Conservation (phyloP, 2,329 filamentous ascomycete genomes). For the Dothideomycetes sp. region DNA sequence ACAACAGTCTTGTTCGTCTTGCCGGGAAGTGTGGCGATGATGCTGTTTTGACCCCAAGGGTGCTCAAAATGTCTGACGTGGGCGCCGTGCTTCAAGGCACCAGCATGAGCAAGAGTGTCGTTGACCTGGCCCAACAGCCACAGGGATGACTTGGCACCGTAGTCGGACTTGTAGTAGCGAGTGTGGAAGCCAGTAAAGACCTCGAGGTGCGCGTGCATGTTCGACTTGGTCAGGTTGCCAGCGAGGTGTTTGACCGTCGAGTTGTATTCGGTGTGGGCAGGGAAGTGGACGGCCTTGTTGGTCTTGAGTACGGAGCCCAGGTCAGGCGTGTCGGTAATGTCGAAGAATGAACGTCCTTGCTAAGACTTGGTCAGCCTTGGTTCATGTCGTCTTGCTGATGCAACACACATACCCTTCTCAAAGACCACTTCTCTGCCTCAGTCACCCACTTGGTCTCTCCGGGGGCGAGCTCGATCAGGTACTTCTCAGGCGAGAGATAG, state of each 20-base stretch:
- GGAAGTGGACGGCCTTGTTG: constrained; percentile 48
- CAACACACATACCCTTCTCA: constrained; percentile 58
- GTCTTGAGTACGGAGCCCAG: constrained; percentile 41
- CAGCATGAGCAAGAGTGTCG: constrained; percentile 59
- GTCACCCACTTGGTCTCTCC: constrained; percentile 80
- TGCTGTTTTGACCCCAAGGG: constrained; percentile 78
- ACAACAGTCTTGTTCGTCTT: constrained; percentile 75
- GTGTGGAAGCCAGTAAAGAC: constrained; percentile 72
- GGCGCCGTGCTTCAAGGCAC: constrained; percentile 57
- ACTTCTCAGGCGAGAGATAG: constrained; percentile 41
- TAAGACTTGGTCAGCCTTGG: neutral
- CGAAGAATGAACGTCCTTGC: constrained; percentile 85
- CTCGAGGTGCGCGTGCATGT: constrained; percentile 70
- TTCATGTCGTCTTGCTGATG: neutral
- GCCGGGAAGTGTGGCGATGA: constrained; percentile 87
- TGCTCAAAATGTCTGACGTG: constrained; percentile 68
- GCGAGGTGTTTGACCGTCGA: constrained; percentile 59
- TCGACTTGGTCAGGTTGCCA: constrained; percentile 59
- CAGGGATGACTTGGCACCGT: constrained; percentile 72
- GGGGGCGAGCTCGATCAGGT: constrained; percentile 74
- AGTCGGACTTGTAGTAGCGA: constrained; percentile 70
- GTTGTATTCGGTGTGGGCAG: constrained; percentile 55
- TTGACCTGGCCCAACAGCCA: constrained; percentile 76
- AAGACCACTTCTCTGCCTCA: constrained; percentile 89
- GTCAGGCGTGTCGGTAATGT: constrained; percentile 70